These are phyloP conservation scores for Syzygium syzygioides DNA, from an alignment of 441 rosid species.

Conservation along the genomic window DNA sequence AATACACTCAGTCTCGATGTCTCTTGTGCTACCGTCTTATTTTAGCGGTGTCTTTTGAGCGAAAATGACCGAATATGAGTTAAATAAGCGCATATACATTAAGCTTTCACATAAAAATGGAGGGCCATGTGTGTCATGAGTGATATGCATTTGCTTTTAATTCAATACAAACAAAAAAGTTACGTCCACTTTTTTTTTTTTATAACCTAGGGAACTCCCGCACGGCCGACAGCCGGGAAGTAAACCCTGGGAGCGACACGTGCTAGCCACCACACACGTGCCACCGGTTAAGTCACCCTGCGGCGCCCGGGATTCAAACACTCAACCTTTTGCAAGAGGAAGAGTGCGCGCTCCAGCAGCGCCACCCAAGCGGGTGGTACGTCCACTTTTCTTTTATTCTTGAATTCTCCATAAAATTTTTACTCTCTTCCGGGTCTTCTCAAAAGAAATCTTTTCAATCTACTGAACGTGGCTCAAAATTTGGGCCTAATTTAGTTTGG, in stretches of 20 bases:
- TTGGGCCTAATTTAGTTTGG: not conserved
- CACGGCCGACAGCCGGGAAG: too few species aligned
- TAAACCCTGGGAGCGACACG: too few species aligned
- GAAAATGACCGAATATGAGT: not conserved
- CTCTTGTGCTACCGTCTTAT: not conserved
- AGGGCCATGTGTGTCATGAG: not conserved
- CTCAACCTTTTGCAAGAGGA: too few species aligned
- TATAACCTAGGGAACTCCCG: too few species aligned
- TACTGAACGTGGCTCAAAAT: not conserved
- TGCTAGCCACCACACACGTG: too few species aligned
- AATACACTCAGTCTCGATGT: too few species aligned
- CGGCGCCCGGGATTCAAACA: too few species aligned
- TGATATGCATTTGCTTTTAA: not conserved
- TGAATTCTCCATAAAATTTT: not conserved
- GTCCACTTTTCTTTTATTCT: not conserved
- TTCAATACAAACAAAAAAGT: not conserved
- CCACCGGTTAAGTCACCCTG: too few species aligned
- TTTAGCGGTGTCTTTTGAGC: not conserved
- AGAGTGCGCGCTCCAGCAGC: too few species aligned
- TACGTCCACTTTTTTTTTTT: not conserved
- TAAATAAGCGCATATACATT: not conserved
- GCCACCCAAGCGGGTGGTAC: too few species aligned
- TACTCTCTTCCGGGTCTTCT: not conserved
- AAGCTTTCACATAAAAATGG: not conserved
- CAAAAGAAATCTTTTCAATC: not conserved